Evolutionary conservation across 2,329 filamentous ascomycete species (phyloP).

Genomic region (Hymenotorrendiella dingleyae): DNA sequence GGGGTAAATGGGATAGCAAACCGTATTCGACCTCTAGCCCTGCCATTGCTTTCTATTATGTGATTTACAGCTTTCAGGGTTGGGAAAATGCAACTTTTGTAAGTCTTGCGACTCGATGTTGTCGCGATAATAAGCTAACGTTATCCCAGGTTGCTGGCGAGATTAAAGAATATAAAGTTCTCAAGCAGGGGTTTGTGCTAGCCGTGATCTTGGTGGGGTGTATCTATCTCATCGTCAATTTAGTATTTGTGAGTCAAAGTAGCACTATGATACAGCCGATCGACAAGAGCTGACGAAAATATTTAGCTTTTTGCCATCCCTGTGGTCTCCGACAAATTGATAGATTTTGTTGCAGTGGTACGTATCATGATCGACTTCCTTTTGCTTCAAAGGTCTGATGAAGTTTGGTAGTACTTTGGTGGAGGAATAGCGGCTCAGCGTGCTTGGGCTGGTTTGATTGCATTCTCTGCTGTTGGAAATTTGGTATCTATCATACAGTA

Average conservation of each 20-base stretch:
- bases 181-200: slow-evolving; percentile 3
- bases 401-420: neutral
- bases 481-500: slow-evolving; percentile 1
- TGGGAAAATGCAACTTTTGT: slow-evolving; percentile 11
- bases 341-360: neutral
- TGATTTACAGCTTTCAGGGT: slow-evolving; percentile 6
- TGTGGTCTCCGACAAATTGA: neutral
- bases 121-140: neutral
- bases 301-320: neutral
- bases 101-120: neutral
- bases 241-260: slow-evolving; percentile 4
- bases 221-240: slow-evolving; percentile 2
- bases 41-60: neutral
- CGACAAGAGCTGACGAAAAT: neutral
- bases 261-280: neutral
- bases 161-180: slow-evolving; percentile 1
- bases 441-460: slow-evolving; percentile 2
- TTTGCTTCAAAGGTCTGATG: neutral
- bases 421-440: neutral
- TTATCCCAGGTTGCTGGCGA: slow-evolving; percentile 6
- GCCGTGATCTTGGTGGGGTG: slow-evolving; percentile 2
- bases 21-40: no score
- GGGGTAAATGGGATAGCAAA: no score
- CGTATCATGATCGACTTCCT: neutral
- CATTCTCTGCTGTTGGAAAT: slow-evolving; percentile 6